Evolutionary conservation across 306 rosid genomes (phyloP).

Genomic region (Cicer chorassanicum): DNA sequence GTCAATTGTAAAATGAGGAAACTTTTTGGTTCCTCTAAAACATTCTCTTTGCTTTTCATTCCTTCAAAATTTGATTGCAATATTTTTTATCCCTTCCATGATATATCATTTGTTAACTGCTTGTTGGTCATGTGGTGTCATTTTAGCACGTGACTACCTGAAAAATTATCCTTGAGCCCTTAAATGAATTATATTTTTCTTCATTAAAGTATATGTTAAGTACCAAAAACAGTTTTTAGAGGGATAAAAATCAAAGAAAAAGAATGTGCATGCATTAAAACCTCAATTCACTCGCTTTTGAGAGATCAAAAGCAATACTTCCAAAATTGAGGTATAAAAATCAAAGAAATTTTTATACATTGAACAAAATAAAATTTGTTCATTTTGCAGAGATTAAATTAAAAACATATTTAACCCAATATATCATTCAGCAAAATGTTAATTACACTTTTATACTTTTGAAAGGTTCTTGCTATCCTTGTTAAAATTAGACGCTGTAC

Average conservation of each 20-base stretch:
- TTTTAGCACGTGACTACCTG: background rate
- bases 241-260: constrained; percentile 3
- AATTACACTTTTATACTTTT: background rate
- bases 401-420: background rate
- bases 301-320: background rate
- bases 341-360: background rate
- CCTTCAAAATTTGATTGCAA: background rate
- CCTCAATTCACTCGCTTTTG: background rate
- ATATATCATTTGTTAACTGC: background rate
- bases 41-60: background rate
- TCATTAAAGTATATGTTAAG: background rate
- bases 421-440: too few relatives aligned
- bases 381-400: background rate
- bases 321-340: background rate
- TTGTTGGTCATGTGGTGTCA: background rate
- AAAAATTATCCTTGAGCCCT: background rate
- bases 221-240: background rate
- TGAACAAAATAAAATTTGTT: background rate
- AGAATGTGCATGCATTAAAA: background rate
- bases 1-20: background rate
- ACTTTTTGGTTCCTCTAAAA: background rate
- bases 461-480: background rate
- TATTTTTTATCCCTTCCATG: background rate
- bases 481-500: background rate
- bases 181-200: background rate